These are phyloP conservation scores for Mrakia blollopis DNA, from an alignment of 768 basidiomycete species.

Conservation along the genomic window DNA sequence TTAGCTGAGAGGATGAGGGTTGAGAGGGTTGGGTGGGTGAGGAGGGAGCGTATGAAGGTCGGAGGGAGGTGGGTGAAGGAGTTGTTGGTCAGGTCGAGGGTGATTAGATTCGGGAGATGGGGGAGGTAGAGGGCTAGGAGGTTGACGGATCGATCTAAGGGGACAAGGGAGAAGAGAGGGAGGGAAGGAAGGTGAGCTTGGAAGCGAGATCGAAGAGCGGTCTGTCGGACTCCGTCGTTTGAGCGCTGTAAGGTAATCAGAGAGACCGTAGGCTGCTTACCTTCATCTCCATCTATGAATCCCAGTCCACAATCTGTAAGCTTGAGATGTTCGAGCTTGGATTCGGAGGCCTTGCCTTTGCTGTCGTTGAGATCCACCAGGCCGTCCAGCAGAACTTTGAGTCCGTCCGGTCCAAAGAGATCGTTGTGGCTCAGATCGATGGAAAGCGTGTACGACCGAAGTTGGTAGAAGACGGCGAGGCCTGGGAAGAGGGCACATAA, in stretches of 20 bases:
- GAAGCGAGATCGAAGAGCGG: too few relatives aligned
- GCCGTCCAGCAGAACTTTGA: background rate
- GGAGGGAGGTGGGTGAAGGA: slow-evolving; percentile 3
- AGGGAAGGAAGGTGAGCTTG: background rate
- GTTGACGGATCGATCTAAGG: background rate
- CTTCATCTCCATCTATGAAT: background rate
- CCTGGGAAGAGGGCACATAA: background rate
- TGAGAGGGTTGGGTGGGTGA: slow-evolving; percentile 15
- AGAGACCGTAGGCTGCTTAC: background rate
- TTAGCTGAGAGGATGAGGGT: slow-evolving; percentile 24
- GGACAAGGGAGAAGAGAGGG: background rate
- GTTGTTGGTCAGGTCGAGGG: slow-evolving; percentile 27
- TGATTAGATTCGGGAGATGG: background rate
- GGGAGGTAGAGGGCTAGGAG: slow-evolving; percentile 9
- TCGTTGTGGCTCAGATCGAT: slow-evolving; percentile 27
- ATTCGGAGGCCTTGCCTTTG: background rate
- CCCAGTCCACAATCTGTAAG: slow-evolving; percentile 17
- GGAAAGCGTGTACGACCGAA: slow-evolving; percentile 10
- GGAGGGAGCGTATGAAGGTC: slow-evolving; percentile 1
- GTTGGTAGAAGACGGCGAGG: slow-evolving; percentile 18
- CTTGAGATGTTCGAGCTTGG: slow-evolving; percentile 1
- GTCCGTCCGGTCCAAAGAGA: slow-evolving; percentile 22
- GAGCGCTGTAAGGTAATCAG: too few relatives aligned
- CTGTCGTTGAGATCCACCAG: background rate
- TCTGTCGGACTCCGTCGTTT: too few relatives aligned